Evolutionary conservation across 805 yeast genomes (phyloP).

Genomic region (Kodamaea neixiangensis): DNA sequence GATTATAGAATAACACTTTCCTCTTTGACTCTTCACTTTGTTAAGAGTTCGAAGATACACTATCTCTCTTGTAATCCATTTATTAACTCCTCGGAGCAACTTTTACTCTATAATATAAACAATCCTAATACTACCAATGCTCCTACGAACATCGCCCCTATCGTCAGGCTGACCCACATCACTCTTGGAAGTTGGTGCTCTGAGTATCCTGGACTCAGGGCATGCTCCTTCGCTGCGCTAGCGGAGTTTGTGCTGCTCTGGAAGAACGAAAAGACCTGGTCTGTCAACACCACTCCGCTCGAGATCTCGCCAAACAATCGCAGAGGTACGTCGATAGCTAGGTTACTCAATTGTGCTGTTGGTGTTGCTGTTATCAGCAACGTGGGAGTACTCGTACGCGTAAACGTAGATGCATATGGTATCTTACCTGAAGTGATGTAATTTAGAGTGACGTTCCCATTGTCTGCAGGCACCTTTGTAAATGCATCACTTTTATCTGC

Average conservation of each 20-base stretch:
- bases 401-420: conserved; percentile 48
- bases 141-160: not conserved
- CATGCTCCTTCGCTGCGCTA: conserved; percentile 20
- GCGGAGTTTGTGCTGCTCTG: conserved; percentile 11
- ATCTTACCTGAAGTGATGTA: conserved; percentile 44
- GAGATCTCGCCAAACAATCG: conserved; percentile 28
- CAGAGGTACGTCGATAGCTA: conserved; percentile 22
- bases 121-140: not conserved
- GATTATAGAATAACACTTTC: not conserved
- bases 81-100: too few relatives aligned
- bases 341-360: not conserved
- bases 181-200: not conserved
- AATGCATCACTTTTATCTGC: not conserved
- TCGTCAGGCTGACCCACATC: not conserved
- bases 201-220: not conserved
- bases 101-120: not conserved
- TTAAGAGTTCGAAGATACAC: not conserved
- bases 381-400: conserved; percentile 22
- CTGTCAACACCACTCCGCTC: conserved; percentile 32
- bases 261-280: conserved; percentile 7
- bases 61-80: not conserved
- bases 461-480: not conserved
- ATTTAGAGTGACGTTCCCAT: conserved; percentile 15
- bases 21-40: too few relatives aligned
- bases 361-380: conserved; percentile 18